phyloP scores from a whole-genome alignment of 257 asterid species.

The Plantago ovata region DNA sequence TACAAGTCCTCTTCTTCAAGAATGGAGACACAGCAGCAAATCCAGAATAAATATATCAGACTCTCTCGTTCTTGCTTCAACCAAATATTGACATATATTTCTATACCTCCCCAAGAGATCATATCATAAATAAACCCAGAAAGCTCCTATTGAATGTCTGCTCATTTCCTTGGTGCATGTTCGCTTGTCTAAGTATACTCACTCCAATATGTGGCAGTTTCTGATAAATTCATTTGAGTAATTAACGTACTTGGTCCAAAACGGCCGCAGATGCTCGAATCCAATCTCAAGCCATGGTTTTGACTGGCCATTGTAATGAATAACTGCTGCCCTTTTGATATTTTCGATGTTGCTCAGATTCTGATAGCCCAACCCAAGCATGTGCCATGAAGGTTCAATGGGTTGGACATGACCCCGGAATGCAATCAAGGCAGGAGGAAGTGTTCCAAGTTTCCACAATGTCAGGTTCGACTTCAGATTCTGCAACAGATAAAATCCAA shows the following conservation, averaged over 20 bases:
- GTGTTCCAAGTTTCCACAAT: constrained; percentile 91
- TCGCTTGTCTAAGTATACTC: constrained; percentile 21
- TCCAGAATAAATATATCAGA: constrained; percentile 25
- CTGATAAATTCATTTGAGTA: constrained; percentile 78
- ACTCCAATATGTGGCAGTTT: constrained; percentile 86
- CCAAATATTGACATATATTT: constrained; percentile 30
- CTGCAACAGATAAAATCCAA: constrained; percentile 33
- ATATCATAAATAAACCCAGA: constrained; percentile 17
- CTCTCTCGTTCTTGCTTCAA: constrained; percentile 27
- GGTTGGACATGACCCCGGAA: constrained; percentile 80
- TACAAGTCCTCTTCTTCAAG: constrained; percentile 39
- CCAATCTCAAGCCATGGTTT: constrained; percentile 97
- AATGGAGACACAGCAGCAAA: constrained; percentile 3
- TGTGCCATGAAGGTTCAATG: constrained; percentile 88
- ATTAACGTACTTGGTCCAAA: constrained; percentile 88
- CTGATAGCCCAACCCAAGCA: constrained; percentile 97
- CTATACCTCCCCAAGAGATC: constrained; percentile 31
- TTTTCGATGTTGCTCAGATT: constrained; percentile 52
- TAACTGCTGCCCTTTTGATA: constrained; percentile 73
- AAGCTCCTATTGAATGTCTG: constrained; percentile 24
- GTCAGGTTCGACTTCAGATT: constrained; percentile 86
- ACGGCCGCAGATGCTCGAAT: constrained; percentile 88
- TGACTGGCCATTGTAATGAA: constrained; percentile 90
- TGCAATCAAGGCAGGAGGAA: constrained; percentile 92
- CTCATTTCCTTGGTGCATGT: constrained; percentile 18